Evolutionary conservation across 495 filamentous ascomycete species (phyloP), one percentile per base, ranked within the genome.

Genomic region (Talaromyces nanjingensis): DNA sequence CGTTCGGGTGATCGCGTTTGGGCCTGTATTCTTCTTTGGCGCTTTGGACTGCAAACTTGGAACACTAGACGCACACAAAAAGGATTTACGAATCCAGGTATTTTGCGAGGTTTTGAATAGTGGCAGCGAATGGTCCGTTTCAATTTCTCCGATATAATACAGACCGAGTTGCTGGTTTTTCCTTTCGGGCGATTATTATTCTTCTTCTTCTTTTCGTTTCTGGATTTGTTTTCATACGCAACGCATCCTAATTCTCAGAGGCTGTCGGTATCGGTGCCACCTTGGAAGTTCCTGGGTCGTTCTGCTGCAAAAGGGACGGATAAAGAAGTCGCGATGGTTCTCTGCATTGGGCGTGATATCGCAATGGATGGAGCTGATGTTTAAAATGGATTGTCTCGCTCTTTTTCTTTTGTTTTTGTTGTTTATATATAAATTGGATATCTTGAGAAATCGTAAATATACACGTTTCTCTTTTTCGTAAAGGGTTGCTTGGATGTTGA

Each of bases 291-390:
- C 31, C 56, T 33, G 27, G 27, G 56, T 59, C 56, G n/a, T 37
- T 59, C 56, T 20, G 27, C 56, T 33, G 56, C 27, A 37, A 59
- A 59, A 47, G 12, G 34, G 39, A 47, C 47, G 33, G 59, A 20
- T 22, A 53, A 47, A 22, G 29, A 18, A 29, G 63, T 68, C 25
- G 69, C 74, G 45, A 49, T 49, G 16, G 18, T 49, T 49, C 45
- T 85, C 72, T 59, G 56, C 56, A 59, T 59, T 59, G 56, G 56
- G 56, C 22, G 56, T 56, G 27, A 56, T 42, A 42, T 29, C 53
- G 53, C 53, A 54, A 11, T 34, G 33, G 14, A 42, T 54, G 8
- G 52, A 27, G n/a, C 16, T 29, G 53, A 56, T 56, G 11, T 29
- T n/a, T 29, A 42, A 14, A 39, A 39, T 39, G 34, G 12, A 42